Base-by-base conservation (phyloP, 306 rosid species). In the Dalbergia cochinchinensis region DNA sequence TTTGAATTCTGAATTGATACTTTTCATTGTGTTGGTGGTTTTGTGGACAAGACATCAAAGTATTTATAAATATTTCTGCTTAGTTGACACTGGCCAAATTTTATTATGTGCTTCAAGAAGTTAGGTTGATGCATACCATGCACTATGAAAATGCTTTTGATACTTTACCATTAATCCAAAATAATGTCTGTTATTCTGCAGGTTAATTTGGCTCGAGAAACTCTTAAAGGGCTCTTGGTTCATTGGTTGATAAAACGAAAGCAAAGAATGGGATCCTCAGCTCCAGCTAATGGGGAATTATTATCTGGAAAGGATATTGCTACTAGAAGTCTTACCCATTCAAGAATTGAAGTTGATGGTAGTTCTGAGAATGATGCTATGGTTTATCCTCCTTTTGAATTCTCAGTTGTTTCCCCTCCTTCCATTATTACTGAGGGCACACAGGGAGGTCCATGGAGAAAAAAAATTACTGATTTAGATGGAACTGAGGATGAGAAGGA, bases 361-460 rank as follows among this genome's bases (percentile, higher is more conserved):
- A 85, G 72, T 87, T 69, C 87, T 13, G 99, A 96, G 77, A 92
- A 93, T 78, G 99, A 96, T 74, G 85, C 94, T 50, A 80, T 86
- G 88, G 93, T 96, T 71, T 90, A 91, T 87, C 98, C 97, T 69
- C 99, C 99, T 11, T 96, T 96, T 76, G 93, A 93, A 83, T 96
- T 96, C 91, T 90, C 99, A 74, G 86, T 80, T 44, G 82, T 76
- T 59, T 91, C 96, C 76, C 88, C 97, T 82, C 98, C 99, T 71
- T 96, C 99, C 59, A 86, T 96, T 74, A 88, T 96, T 69, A 91
- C 98, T 0, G 99, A 96, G 93, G 98, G 99, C 73, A 78, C 88
- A 63, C 92, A 96, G 45, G 99, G 99, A 76, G 99, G 97, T 66
- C 98, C 97, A 2, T 96, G 99, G 99, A 91, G 99, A 54, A 96